Conservation (phyloP, 1,284 basidiomycete genomes). For the Austropuccinia psidii region DNA sequence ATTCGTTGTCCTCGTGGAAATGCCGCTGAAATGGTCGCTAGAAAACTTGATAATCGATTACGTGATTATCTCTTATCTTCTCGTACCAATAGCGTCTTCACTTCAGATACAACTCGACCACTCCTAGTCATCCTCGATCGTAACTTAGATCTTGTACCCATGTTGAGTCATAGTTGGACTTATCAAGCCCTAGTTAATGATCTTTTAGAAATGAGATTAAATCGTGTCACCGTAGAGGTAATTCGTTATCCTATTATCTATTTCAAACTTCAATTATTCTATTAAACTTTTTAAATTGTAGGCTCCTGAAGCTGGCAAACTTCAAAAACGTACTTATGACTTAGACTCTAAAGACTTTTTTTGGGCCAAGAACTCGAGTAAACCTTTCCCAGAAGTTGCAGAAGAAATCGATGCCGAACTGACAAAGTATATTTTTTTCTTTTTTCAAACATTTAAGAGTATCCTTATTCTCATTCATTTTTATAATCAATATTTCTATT, state of each 20-base stretch:
- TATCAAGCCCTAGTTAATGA: constrained; percentile 98
- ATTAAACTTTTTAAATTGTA: too few species aligned
- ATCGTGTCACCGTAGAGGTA: constrained; percentile 74
- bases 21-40: constrained; percentile 96
- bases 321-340: constrained; percentile 83
- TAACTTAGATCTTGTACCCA: constrained; percentile 89
- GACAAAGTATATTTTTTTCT: constrained; percentile 53
- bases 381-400: constrained; percentile 96
- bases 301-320: constrained; percentile 54
- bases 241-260: background rate
- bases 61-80: constrained; percentile 81
- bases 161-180: constrained; percentile 96
- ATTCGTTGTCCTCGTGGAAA: constrained; percentile 92
- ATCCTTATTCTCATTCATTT: background rate
- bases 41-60: constrained; percentile 86
- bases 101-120: constrained; percentile 45
- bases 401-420: constrained; percentile 93
- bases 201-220: constrained; percentile 93
- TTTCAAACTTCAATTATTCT: too few species aligned
- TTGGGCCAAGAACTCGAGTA: constrained; percentile 92
- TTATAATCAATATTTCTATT: background rate
- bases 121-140: constrained; percentile 89
- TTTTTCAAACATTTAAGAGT: background rate
- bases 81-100: constrained; percentile 51
- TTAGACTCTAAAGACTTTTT: constrained; percentile 98